Evolutionary conservation across 208 protist genomes (phyloP), one percentile per base, ranked within the genome.

Genomic region (Sergeia podlipaevii): DNA sequence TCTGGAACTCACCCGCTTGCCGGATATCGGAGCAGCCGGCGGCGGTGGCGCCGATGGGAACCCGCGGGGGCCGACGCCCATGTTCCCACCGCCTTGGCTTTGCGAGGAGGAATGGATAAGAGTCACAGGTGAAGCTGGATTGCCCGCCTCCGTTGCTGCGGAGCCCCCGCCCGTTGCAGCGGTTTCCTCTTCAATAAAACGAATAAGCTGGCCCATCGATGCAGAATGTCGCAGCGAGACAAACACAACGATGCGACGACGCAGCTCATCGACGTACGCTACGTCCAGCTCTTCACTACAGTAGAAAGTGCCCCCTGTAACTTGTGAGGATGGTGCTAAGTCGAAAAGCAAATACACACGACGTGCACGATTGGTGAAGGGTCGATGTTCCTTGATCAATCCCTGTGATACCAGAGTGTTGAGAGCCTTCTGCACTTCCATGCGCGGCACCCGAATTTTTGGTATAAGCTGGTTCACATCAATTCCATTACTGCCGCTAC

Each of bases 271-370:
- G 18, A 95, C 72, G 60, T 85, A 89, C 27, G 63, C 71, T 17
- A 88, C 73, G 47, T 93, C 86, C 28, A 91, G 62, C 37, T 90
- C 77, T 49, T 89, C 80, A 37, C 85, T 80, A 47, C 76, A 77
- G 65, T 95, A 95, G 57, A 91, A 89, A 17, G 79, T 80, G 28
- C 88, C 88, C 8, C 88, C 88, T 0, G 88, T 95, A 0, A 95
- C 77, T 21, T 72, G 57, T 23, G 70, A 63, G 18, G 81, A 91
- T 3, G 88, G 88, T 61, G 84, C 71, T 38, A 95, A 62, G 60
- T 92, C 65, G 55, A 77, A 83, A 1, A 95, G 73, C 4, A 91
- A 59, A 63, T 91, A 95, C 33, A 95, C 77, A 21, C 74, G 68
- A 54, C 89, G 85, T n/a, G 88, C 79, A 0, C 78, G 70, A 48